Evolutionary conservation across 169 alveolate genomes (phyloP).

Genomic region (Plasmodium cynomolgi): DNA sequence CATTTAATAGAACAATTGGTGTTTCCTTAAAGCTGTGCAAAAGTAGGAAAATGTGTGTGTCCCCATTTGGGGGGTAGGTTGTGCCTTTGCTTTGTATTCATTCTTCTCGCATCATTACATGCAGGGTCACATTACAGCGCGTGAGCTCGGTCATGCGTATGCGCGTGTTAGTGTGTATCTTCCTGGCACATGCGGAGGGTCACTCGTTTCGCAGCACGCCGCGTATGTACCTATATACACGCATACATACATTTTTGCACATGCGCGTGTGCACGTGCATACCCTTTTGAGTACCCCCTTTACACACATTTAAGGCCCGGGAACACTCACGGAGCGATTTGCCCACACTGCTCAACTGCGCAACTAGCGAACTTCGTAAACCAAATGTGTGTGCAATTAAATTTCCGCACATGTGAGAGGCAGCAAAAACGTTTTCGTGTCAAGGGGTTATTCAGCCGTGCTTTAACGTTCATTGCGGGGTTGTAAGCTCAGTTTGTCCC

Average conservation of each 20-base stretch:
- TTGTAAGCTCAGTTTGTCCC: not conserved
- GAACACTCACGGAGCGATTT: not conserved
- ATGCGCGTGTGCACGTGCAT: not conserved
- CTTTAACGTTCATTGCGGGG: not conserved
- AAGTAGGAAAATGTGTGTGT: not conserved
- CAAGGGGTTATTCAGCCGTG: not conserved
- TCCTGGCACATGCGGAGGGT: not conserved
- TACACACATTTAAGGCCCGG: not conserved
- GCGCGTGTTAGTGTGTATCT: not conserved
- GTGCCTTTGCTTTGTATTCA: not conserved
- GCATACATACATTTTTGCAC: not conserved
- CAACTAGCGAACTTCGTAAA: not conserved
- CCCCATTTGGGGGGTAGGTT: not conserved
- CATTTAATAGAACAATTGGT: not conserved
- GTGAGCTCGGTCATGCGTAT: not conserved
- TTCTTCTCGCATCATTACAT: not conserved
- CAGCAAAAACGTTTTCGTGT: not conserved
- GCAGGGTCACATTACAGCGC: not conserved
- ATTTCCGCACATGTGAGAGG: not conserved
- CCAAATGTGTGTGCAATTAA: constrained; percentile 20
- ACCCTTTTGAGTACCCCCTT: not conserved
- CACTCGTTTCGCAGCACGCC: not conserved
- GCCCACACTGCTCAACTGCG: not conserved
- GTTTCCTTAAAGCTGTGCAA: constrained; percentile 1
- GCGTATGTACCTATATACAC: not conserved